These are phyloP conservation scores for Pseudevernia furfuracea DNA, from an alignment of 495 filamentous ascomycete genomes.

Conservation along the genomic window DNA sequence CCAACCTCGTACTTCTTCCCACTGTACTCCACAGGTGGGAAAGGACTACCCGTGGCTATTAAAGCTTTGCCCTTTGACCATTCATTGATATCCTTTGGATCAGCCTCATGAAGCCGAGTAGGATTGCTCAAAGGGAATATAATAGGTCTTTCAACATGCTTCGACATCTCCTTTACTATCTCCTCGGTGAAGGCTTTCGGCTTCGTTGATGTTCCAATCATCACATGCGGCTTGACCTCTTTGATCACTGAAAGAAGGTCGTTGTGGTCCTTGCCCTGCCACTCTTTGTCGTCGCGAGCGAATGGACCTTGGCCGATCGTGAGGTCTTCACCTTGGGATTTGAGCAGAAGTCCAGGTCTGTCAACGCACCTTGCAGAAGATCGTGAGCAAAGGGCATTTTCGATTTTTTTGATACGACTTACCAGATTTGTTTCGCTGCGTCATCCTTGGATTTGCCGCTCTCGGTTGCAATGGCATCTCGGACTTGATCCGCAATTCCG, in stretches of 20 bases:
- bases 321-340: slow-evolving; percentile 52
- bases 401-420: slow-evolving; percentile 20
- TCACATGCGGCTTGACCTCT: slow-evolving; percentile 67
- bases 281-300: slow-evolving; percentile 58
- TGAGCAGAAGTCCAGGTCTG: slow-evolving; percentile 68
- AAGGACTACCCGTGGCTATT: slow-evolving; percentile 81
- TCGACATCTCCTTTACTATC: slow-evolving; percentile 70
- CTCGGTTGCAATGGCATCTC: slow-evolving; percentile 67
- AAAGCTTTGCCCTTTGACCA: slow-evolving; percentile 76
- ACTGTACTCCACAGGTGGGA: slow-evolving; percentile 63
- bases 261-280: slow-evolving; percentile 45
- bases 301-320: slow-evolving; percentile 60
- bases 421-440: slow-evolving; percentile 79
- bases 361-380: slow-evolving; percentile 61
- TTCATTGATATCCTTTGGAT: slow-evolving; percentile 63
- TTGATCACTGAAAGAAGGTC: slow-evolving; percentile 61
- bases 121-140: slow-evolving; percentile 84
- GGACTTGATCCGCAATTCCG: slow-evolving; percentile 77
- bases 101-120: slow-evolving; percentile 75
- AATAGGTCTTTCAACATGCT: slow-evolving; percentile 66
- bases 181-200: slow-evolving; percentile 73
- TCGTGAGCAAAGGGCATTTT: not conserved
- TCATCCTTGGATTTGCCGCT: slow-evolving; percentile 60
- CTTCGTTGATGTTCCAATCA: slow-evolving; percentile 78
- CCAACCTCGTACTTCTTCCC: slow-evolving; percentile 59